These are phyloP conservation scores for Fomitopsis pinicola DNA, from an alignment of 1,284 basidiomycete genomes.

Conservation along the genomic window DNA sequence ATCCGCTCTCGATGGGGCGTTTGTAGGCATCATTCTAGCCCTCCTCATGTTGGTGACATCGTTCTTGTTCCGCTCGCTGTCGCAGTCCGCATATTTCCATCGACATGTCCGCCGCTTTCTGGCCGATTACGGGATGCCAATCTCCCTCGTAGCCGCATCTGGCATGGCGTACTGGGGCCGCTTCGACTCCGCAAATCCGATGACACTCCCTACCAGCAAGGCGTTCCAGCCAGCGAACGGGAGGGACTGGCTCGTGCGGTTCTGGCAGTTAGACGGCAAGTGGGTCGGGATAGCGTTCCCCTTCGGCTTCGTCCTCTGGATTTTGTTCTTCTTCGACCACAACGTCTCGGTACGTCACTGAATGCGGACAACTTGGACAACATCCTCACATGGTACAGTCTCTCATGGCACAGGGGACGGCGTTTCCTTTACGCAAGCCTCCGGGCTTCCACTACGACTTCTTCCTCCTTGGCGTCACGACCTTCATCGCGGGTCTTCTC, in stretches of 20 bases:
- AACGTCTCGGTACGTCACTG: conserved; percentile 71
- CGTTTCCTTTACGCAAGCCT: conserved; percentile 88
- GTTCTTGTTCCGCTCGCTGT: conserved; percentile 69
- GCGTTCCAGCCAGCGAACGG: conserved; percentile 76
- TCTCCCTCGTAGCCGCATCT: conserved; percentile 70
- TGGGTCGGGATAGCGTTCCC: conserved; percentile 86
- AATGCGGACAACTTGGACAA: not conserved
- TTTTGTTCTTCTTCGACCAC: conserved; percentile 78
- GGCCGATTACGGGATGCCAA: conserved; percentile 88
- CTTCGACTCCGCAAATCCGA: conserved; percentile 60
- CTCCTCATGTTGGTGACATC: conserved; percentile 71
- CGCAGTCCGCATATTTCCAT: conserved; percentile 64
- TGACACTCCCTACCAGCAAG: conserved; percentile 64
- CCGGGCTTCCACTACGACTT: conserved; percentile 92
- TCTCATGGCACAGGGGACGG: conserved; percentile 89
- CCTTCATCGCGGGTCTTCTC: conserved; percentile 87
- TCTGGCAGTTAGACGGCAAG: conserved; percentile 88
- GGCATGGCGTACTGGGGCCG: conserved; percentile 84
- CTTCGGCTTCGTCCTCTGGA: conserved; percentile 68
- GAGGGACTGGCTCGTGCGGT: conserved; percentile 82
- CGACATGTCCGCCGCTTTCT: conserved; percentile 72
- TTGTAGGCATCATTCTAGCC: conserved; percentile 76
- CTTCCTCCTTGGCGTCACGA: conserved; percentile 87
- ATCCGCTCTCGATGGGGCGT: conserved; percentile 46
- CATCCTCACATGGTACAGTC: conserved; percentile 41